Evolutionary conservation across 768 basidiomycete genomes (phyloP), one percentile per base, ranked within the genome.

Genomic region (Leucocoprinus leucothites): DNA sequence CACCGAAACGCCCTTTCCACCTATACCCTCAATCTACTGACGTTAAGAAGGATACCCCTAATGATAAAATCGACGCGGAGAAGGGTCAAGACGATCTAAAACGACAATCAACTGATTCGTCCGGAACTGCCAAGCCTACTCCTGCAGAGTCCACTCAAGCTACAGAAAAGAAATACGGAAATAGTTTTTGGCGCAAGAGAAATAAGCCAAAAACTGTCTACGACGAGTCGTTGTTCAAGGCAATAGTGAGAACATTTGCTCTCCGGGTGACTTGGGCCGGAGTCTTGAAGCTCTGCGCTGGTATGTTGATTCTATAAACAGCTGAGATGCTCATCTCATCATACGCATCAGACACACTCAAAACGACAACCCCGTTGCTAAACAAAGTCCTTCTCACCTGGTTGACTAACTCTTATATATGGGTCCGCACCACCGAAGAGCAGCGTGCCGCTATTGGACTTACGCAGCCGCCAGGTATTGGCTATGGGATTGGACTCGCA

Each of bases 401-500:
- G 80, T 73, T 86, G 6, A 71, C 75, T 0, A 70, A 76, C 1
- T 77, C 79, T 0, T 86, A 80, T 63, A 19, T 65, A 21, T 79
- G 71, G 56, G 65, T 65, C 63, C 70, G 65, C 34, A 64, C 74
- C 8, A 64, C 72, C 1, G 70, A 74, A 0, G 67, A 65, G 22
- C 65, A 76, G 43, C 74, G 72, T 34, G 72, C 67, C 0, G 64
- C 67, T 3, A 71, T 35, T 44, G 75, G 53, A 35, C 60, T 52
- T 9, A 59, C 60, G 9, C 59, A 68, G 47, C 82, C 84, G 1
- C 69, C 61, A 31, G 79, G 80, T 1, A 71, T 86, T 36, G 84
- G 85, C 0, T 82, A 80, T 63, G 85, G 85, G 1, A 76, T 87
- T 49, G 85, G 85, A 5, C 64, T 86, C 1, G 84, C 77, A 0